Conservation (phyloP, 192 early-diverging fungal genomes). For the Linnemannia schmuckeri region DNA sequence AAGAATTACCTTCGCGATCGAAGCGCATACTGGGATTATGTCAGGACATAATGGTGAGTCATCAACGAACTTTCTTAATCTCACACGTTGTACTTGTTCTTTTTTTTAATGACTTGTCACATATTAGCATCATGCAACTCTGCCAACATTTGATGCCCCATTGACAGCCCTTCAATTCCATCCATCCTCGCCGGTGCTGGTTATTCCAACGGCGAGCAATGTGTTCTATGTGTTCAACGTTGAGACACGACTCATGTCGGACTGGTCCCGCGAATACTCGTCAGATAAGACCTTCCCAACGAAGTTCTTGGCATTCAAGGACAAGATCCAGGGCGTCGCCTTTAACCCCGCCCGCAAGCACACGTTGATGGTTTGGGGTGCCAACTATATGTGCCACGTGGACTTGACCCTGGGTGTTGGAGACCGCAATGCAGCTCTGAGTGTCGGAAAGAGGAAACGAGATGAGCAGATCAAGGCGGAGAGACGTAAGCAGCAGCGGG, state of each 20-base stretch:
- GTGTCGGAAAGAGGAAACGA: slow-evolving; percentile 71
- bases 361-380: slow-evolving; percentile 78
- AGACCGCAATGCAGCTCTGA: slow-evolving; percentile 64
- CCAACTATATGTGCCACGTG: slow-evolving; percentile 77
- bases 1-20: slow-evolving; percentile 19
- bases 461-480: slow-evolving; percentile 61
- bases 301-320: slow-evolving; percentile 71
- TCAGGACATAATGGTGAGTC: background rate
- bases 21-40: slow-evolving; percentile 7
- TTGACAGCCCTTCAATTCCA: slow-evolving; percentile 80
- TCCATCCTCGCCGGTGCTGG: slow-evolving; percentile 65
- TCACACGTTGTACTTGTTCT: background rate
- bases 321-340: slow-evolving; percentile 81
- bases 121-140: slow-evolving; percentile 71
- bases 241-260: slow-evolving; percentile 72
- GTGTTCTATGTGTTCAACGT: slow-evolving; percentile 87
- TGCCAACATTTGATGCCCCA: slow-evolving; percentile 71
- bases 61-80: background rate
- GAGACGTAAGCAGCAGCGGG: slow-evolving; percentile 57
- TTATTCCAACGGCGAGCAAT: slow-evolving; percentile 74
- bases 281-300: slow-evolving; percentile 71
- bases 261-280: slow-evolving; percentile 86
- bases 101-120: background rate
- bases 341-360: slow-evolving; percentile 74
- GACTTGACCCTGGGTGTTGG: slow-evolving; percentile 77